Evolutionary conservation across 768 basidiomycete species (phyloP), one percentile per base, ranked within the genome.

Genomic region (Leccinum rimulosum): DNA sequence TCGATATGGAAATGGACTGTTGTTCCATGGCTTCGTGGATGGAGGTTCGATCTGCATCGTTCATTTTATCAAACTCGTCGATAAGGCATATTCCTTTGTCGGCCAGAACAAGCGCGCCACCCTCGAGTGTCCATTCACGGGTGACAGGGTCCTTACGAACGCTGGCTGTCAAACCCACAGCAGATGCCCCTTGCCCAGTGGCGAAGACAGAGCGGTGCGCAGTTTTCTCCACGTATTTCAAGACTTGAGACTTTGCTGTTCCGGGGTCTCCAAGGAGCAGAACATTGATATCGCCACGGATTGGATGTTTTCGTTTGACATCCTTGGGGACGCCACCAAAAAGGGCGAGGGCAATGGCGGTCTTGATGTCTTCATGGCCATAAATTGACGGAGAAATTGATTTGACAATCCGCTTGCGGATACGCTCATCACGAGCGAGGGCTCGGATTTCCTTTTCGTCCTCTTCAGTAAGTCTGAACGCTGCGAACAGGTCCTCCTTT

Each of bases 1-100:
- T 99, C 25, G 96, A 94, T 68, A 99, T 98, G 4, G 97, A 98
- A 64, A 99, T 99, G 12, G 93, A 91, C 73, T 98, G 97, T 76
- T 99, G 97, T 72, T 99, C 97, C 97, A 99, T 99, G 2, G 97
- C 97, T 73, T 99, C 97, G 79, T 98, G 97, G 68, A 99, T 98
- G 4, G 95, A 97, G 15, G 95, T 98, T 66, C 96, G 82, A 73
- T 99, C 96, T 15, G 93, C 84, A 68, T 98, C 97, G 75, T 98
- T 98, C 97, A 99, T 99, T 80, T 99, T 99, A 79, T 99, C 97
- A 73, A 99, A 98, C 73, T 98, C 97, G 76, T 99, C 97, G 65
- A 99, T 99, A 38, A 98, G 79, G 70, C 97, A 98, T 28, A 90
- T 93, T 12, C 97, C 97, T 75, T 96, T 97, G 76, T 99, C 97